Conservation (phyloP, 768 basidiomycete species). For the Collybiopsis confluens region DNA sequence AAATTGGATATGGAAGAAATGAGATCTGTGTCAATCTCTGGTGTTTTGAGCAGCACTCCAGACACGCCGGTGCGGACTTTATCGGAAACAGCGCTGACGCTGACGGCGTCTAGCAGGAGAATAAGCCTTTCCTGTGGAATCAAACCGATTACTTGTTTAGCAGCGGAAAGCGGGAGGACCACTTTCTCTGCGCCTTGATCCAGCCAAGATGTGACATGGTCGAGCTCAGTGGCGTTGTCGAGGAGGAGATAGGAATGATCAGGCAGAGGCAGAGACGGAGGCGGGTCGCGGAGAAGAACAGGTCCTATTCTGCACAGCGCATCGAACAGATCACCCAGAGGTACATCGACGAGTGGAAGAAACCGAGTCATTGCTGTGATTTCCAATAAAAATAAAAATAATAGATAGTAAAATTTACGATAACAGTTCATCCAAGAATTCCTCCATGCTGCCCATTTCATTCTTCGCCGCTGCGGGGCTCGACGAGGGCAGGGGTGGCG, state of each 20-base stretch:
- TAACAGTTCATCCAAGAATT: constrained; percentile 13
- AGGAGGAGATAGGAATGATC: constrained; percentile 50
- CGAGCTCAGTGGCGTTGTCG: constrained; percentile 47
- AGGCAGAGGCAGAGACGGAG: constrained; percentile 26
- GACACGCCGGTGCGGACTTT: constrained; percentile 69
- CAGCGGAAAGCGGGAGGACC: constrained; percentile 65
- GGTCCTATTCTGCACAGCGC: constrained; percentile 77
- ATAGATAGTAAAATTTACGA: not conserved
- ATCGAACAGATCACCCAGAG: constrained; percentile 43
- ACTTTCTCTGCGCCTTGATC: constrained; percentile 80
- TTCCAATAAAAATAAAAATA: not conserved
- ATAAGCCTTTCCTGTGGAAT: constrained; percentile 71
- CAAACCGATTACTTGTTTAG: constrained; percentile 59
- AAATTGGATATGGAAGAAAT: constrained; percentile 75
- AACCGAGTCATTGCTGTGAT: constrained; percentile 41
- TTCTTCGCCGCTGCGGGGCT: constrained; percentile 2
- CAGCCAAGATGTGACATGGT: constrained; percentile 59
- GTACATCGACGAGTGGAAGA: constrained; percentile 55
- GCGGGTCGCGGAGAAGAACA: constrained; percentile 47
- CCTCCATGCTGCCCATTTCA: constrained; percentile 15
- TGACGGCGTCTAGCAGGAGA: constrained; percentile 71
- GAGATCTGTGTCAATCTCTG: constrained; percentile 67
- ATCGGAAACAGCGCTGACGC: constrained; percentile 72
- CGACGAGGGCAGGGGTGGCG: constrained; percentile 17
- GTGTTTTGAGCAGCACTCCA: constrained; percentile 76